Conservation (phyloP, 805 yeast species). For the Candida berthetii region DNA sequence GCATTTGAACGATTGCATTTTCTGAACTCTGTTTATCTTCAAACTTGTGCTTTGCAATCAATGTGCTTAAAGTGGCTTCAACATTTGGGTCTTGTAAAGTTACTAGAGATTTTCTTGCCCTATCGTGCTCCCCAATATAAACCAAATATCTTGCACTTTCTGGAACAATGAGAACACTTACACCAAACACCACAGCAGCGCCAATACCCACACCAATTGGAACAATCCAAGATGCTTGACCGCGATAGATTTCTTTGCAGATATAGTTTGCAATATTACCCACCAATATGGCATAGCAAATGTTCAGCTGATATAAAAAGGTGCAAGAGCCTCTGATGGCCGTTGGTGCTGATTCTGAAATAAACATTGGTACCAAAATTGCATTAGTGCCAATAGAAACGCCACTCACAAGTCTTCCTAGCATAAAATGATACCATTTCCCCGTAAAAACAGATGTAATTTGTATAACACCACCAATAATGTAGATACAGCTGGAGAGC, state of each 20-base stretch:
- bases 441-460: conserved; percentile 36
- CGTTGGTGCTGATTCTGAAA: conserved; percentile 63
- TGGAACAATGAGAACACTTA: conserved; percentile 59
- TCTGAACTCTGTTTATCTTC: no score
- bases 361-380: conserved; percentile 67
- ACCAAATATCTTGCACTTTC: conserved; percentile 62
- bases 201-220: conserved; percentile 57
- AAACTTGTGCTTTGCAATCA: conserved; percentile 3
- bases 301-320: conserved; percentile 55
- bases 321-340: conserved; percentile 63
- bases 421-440: conserved; percentile 56
- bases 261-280: conserved; percentile 62
- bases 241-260: conserved; percentile 29
- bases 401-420: conserved; percentile 68
- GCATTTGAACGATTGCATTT: no score
- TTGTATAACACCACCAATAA: conserved; percentile 55
- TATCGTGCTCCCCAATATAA: conserved; percentile 40
- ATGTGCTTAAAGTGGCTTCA: conserved; percentile 4
- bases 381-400: conserved; percentile 69
- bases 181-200: conserved; percentile 50
- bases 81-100: conserved; percentile 39
- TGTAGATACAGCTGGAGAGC: conserved; percentile 48
- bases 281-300: conserved; percentile 59
- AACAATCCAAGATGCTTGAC: conserved; percentile 58
- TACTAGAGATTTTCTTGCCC: conserved; percentile 48